Evolutionary conservation across 352 stramenopile genomes (phyloP), one percentile per base, ranked within the genome.

Genomic region (Pythium apleroticum): DNA sequence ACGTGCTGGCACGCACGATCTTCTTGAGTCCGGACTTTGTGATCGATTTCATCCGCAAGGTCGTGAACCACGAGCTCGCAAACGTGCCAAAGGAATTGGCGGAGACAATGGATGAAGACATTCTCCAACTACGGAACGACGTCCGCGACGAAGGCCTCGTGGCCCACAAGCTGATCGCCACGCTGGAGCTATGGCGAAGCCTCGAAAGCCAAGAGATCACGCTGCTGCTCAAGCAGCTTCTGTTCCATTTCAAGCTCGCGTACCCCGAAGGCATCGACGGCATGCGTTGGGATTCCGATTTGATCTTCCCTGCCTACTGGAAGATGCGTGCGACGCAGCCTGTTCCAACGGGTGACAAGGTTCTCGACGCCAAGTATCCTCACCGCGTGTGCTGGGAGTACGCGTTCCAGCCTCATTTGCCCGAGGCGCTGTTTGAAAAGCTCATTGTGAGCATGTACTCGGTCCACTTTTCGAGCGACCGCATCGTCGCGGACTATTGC

Each of bases 281-380:
- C 15, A 50, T 68, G 4, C 11, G 19, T 3, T 62, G 31, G 31
- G 25, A 63, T n/a, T 62, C 61, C 15, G 61, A 68, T 17, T 20
- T 68, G 2, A 58, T 62, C n/a, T 31, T 68, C n/a, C 61, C 61
- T 1, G n/a, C 56, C 9, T 68, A 68, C 45, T 68, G 61, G 61
- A 50, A 39, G 1, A 39, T 39, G 33, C 33, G 33, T 10, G 52
- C 41, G 27, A 58, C 3, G 0, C 14, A 49, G 22, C 20, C 19
- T 35, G 7, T 12, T 9, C 24, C 33, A 15, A 39, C 33, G 9
- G 33, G 4, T 39, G 33, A 39, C 33, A 39, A 39, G 33, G 15
- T 4, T 6, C 33, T 39, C 9, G 33, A 55, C 24, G 24, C 31
- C 9, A 10, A 17, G 8, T 24, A 54, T 19, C 1, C 31, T 17